Evolutionary conservation across 345 rosid genomes (phyloP).

Genomic region (Lepidium didymum): DNA sequence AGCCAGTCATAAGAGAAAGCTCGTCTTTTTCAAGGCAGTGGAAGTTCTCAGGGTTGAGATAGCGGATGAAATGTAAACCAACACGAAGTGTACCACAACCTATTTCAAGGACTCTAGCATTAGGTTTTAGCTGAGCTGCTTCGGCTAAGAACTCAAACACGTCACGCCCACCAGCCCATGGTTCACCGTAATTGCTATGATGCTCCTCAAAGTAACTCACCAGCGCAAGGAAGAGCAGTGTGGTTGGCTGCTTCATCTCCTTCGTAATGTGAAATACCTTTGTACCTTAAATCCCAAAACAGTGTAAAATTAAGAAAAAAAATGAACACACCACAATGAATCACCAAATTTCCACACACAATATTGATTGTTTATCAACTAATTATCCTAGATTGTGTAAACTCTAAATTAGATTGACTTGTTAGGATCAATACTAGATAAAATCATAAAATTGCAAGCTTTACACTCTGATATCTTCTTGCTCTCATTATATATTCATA

Average conservation of each 20-base stretch:
- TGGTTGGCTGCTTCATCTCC: conserved; percentile 47
- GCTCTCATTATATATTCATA: neutral
- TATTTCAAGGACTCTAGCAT: conserved; percentile 68
- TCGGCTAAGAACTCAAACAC: conserved; percentile 89
- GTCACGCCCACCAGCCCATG: conserved; percentile 96
- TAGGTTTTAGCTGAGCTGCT: conserved; percentile 39
- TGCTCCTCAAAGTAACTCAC: conserved; percentile 89
- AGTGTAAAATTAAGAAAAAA: neutral
- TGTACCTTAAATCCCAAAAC: conserved; percentile 42
- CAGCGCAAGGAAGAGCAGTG: conserved; percentile 80
- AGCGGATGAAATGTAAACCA: conserved; percentile 79
- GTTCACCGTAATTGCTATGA: conserved; percentile 95
- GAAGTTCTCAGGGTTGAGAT: conserved; percentile 47
- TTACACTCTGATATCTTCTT: neutral
- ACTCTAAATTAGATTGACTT: neutral
- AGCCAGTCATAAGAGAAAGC: conserved; percentile 87
- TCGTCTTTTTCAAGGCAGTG: conserved; percentile 91
- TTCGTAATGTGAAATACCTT: conserved; percentile 85
- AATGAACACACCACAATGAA: neutral
- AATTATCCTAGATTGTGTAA: too few relatives aligned
- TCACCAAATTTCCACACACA: neutral
- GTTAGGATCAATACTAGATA: neutral
- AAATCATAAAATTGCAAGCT: neutral
- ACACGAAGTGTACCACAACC: conserved; percentile 92
- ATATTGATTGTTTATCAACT: too few relatives aligned